Conservation (phyloP, 2,329 filamentous ascomycete genomes). For the Polychaeton citri region DNA sequence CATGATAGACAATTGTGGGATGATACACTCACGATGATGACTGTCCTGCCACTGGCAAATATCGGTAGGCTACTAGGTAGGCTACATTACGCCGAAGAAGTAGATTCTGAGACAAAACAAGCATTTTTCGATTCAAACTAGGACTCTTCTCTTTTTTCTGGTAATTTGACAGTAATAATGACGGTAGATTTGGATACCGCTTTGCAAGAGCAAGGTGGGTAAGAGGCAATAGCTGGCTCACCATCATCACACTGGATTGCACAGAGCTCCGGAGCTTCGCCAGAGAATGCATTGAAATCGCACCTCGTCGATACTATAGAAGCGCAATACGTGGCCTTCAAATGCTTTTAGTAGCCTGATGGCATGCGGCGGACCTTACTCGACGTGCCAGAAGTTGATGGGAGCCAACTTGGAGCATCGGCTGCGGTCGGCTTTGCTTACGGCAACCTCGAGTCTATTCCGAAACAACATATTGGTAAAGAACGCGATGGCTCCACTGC, state of each 20-base stretch:
- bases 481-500: slow-evolving; percentile 50
- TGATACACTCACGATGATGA: slow-evolving; percentile 84
- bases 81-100: slow-evolving; percentile 63
- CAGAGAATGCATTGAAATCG: slow-evolving; percentile 45
- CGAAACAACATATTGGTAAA: slow-evolving; percentile 54
- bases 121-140: slow-evolving; percentile 58
- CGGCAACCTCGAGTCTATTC: slow-evolving; percentile 59
- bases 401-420: slow-evolving; percentile 63
- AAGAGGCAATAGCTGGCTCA: slow-evolving; percentile 60
- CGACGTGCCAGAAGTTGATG: slow-evolving; percentile 50
- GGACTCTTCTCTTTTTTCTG: slow-evolving; percentile 74
- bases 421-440: slow-evolving; percentile 73
- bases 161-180: slow-evolving; percentile 52
- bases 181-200: slow-evolving; percentile 41
- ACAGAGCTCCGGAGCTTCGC: slow-evolving; percentile 56
- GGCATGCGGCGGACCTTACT: slow-evolving; percentile 67
- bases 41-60: slow-evolving; percentile 65
- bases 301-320: slow-evolving; percentile 51
- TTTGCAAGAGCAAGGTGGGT: slow-evolving; percentile 45
- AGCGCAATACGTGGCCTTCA: slow-evolving; percentile 55
- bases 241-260: slow-evolving; percentile 72
- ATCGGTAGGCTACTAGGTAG: slow-evolving; percentile 58
- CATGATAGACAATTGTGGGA: slow-evolving; percentile 73
- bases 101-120: slow-evolving; percentile 67
- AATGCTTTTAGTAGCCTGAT: slow-evolving; percentile 43